A percentile compares a stretch with the other conserved stretches of the same genome.
Conservation (phyloP, 495 filamentous ascomycete genomes). For the Amphirosellinia nigrospora region DNA sequence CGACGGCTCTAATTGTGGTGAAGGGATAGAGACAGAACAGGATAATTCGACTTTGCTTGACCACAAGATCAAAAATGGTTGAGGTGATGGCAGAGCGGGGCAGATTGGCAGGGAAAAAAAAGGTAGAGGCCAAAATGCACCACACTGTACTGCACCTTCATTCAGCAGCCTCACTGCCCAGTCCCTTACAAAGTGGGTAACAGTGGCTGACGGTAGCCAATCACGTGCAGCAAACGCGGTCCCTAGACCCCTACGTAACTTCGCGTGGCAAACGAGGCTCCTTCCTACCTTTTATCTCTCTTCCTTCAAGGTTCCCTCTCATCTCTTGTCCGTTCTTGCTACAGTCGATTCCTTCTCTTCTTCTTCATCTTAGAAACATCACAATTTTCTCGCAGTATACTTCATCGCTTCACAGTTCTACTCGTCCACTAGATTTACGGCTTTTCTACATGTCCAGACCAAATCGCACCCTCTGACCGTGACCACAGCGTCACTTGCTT, state of each 20-base stretch:
- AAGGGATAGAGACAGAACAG: no score
- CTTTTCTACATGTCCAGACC: neutral
- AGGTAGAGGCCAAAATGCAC: neutral
- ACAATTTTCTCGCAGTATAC: neutral
- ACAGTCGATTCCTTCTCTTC: no score
- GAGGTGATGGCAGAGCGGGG: neutral
- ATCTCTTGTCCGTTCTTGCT: neutral
- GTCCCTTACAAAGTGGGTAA: conserved; percentile 9
- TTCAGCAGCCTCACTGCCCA: conserved; percentile 9
- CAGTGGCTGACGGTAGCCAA: neutral
- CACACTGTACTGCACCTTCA: no score
- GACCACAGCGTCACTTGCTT: neutral
- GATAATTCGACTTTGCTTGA: neutral
- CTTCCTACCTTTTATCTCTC: neutral
- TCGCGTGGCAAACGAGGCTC: conserved; percentile 3
- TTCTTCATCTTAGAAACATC: neutral
- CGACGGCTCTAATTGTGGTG: neutral
- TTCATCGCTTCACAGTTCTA: neutral
- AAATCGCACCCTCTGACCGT: no score
- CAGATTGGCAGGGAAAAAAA: neutral
- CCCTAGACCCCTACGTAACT: neutral
- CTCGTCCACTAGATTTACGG: no score
- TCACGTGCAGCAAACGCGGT: conserved; percentile 5
- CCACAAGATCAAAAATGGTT: neutral
- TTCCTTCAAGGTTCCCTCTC: neutral